Evolutionary conservation across 1,284 basidiomycete species (phyloP), one percentile per base, ranked within the genome.

Genomic region (Trichosporon coremiiforme): DNA sequence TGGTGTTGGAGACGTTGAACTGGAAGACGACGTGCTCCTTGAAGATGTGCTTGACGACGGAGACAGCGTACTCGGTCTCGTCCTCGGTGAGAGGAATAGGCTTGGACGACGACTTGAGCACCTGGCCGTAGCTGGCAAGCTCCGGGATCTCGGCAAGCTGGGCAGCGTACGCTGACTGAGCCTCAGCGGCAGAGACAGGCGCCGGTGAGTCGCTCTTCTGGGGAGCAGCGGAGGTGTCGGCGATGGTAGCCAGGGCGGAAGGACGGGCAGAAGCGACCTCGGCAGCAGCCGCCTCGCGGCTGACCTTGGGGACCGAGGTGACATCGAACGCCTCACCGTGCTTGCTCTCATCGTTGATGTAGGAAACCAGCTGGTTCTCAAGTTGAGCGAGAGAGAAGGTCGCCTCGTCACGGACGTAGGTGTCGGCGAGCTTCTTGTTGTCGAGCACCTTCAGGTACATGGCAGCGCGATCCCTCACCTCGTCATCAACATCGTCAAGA

Each of bases 1-100:
- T 88, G n/a, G 97, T 99, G 83, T 99, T 99, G 70, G 94, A 93
- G 66, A 99, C 90, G 85, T 98, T 98, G 89, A 94, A 98, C 91
- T 99, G 95, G 89, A 98, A 96, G 53, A 99, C 96, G 72, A 99
- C 84, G 81, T 99, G 93, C 73, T 95, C 93, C 81, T 90, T 91
- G 88, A 95, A 99, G 68, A 98, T 88, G 83, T 99, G 97, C 86
- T 98, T 99, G 84, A 98, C 93, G 74, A 92, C 94, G 15, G 91
- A 90, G 68, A 98, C 96, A 77, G 97, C 94, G 81, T 99, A 99
- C 85, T 99, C 97, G 7, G 95, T 99, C 85, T 98, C 97, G 80
- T 89, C 91, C 85, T 99, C 97, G 35, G 97, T 99, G 71, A 99
- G 90, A 76, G 91, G 91, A 36, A 88, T 85, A 7, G 91, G 90